Evolutionary conservation across 75 land plant genomes (phyloP), one percentile per base, ranked within the genome.

Genomic region (Selaginella tamariscina): DNA sequence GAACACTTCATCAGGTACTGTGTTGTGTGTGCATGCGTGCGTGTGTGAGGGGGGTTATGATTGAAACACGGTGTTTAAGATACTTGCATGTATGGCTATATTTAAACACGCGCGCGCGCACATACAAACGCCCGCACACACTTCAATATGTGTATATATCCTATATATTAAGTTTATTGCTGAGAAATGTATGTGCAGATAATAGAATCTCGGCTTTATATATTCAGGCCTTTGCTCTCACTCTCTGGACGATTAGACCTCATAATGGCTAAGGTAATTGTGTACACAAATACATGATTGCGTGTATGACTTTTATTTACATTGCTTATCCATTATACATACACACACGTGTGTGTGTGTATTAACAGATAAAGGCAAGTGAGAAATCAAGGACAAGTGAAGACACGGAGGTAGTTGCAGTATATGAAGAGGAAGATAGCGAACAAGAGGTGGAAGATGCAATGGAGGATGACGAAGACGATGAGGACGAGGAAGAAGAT

Each of bases 161-260:
- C 5, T 20, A 29, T 9, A 20, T 65, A 5, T 20, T 31, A 15
- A 27, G 8, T 29, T 65, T 32, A 65, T 5, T 56, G 32, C 21
- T 27, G 62, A 59, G 62, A 23, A 21, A 26, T n/a, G 62, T 8
- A 23, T n/a, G 8, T 21, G 23, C 64, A 70, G 71, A 64, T 31
- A 8, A 71, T 88, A 1, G 88, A 88, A 32, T 77, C 88, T 29
- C 74, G 93, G 77, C 73, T 73, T 15, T 76, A 84, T 30, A 82
- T 85, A 13, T 85, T 80, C 66, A 56, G 66, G 56, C 73, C 82
- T 30, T 71, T 85, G 27, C 64, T 88, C 27, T 78, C 77, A 69
- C 68, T 85, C 33, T 88, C 88, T 62, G 91, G 91, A 18, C 76
- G 88, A 31, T 66, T 85, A 66, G 82, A 85, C 15, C 85, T 88